Evolutionary conservation across 2,329 filamentous ascomycete species (phyloP).

Genomic region (Tolypocladium tundrense): DNA sequence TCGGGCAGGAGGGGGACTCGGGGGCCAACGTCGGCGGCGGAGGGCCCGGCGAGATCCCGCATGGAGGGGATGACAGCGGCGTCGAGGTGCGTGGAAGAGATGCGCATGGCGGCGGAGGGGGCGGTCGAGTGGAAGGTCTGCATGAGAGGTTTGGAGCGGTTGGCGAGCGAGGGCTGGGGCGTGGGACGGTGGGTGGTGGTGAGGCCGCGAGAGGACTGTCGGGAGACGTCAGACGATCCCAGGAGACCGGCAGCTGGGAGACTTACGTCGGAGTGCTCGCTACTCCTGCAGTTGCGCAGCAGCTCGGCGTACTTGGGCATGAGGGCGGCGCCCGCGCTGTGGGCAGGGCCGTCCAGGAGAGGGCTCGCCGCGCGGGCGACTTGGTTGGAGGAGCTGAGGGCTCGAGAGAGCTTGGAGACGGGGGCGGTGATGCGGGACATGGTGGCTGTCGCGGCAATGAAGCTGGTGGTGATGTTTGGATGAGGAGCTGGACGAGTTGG

Average conservation of each 20-base stretch:
- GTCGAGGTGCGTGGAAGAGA: slow-evolving; percentile 34
- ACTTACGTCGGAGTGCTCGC: slow-evolving; percentile 31
- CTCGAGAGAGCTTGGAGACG: slow-evolving; percentile 37
- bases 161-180: slow-evolving; percentile 31
- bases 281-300: slow-evolving; percentile 22
- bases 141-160: slow-evolving; percentile 47
- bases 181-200: slow-evolving; percentile 38
- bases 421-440: slow-evolving; percentile 43
- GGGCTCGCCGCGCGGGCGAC: slow-evolving; percentile 20
- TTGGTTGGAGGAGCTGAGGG: slow-evolving; percentile 29
- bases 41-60: slow-evolving; percentile 17
- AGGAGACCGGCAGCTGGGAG: not conserved
- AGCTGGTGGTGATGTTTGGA: not conserved
- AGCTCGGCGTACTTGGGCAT: slow-evolving; percentile 40
- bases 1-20: slow-evolving; percentile 52
- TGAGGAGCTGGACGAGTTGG: not conserved
- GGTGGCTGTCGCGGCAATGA: slow-evolving; percentile 5
- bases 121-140: slow-evolving; percentile 46
- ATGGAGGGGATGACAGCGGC: slow-evolving; percentile 41
- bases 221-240: not conserved
- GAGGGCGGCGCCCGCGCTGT: slow-evolving; percentile 26
- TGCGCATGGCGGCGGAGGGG: slow-evolving; percentile 31
- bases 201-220: slow-evolving; percentile 26
- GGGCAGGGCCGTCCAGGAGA: slow-evolving; percentile 21
- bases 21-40: slow-evolving; percentile 26